Conservation (phyloP, 2,329 filamentous ascomycete genomes). For the Cladophialophora yegresii region DNA sequence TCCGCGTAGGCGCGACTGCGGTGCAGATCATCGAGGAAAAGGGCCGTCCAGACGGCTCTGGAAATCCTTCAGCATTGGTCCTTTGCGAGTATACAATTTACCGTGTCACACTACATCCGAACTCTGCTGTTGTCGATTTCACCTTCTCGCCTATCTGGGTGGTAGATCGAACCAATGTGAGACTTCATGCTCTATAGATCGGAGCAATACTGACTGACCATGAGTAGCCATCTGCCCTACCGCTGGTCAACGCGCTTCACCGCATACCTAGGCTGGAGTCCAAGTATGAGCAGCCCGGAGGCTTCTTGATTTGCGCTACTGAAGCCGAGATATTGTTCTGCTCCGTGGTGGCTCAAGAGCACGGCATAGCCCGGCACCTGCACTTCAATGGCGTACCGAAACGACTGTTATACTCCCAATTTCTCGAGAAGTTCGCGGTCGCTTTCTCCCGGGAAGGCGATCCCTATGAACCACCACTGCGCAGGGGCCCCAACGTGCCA, state of each 20-base stretch:
- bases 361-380: slow-evolving; percentile 47
- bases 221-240: slow-evolving; percentile 20
- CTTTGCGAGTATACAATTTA: slow-evolving; percentile 24
- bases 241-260: slow-evolving; percentile 41
- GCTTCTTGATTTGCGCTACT: slow-evolving; percentile 52
- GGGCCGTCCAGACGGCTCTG: not conserved
- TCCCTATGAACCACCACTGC: not conserved
- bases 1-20: slow-evolving; percentile 25
- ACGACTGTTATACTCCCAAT: slow-evolving; percentile 50
- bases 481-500: not conserved
- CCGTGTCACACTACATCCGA: slow-evolving; percentile 29
- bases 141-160: slow-evolving; percentile 25
- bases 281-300: slow-evolving; percentile 40
- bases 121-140: slow-evolving; percentile 22
- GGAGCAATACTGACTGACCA: slow-evolving; percentile 18
- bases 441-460: slow-evolving; percentile 44
- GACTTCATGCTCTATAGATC: not conserved
- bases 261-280: slow-evolving; percentile 40
- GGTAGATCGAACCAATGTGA: slow-evolving; percentile 27
- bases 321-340: slow-evolving; percentile 53
- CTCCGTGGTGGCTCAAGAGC: slow-evolving; percentile 43
- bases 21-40: slow-evolving; percentile 21
- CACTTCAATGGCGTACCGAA: slow-evolving; percentile 47
- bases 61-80: slow-evolving; percentile 25
- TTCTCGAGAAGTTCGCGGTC: slow-evolving; percentile 53